A percentile compares a stretch with the other conserved stretches of the same genome.
Conservation (phyloP, 1,284 basidiomycete genomes). For the Dichomitus squalens region DNA sequence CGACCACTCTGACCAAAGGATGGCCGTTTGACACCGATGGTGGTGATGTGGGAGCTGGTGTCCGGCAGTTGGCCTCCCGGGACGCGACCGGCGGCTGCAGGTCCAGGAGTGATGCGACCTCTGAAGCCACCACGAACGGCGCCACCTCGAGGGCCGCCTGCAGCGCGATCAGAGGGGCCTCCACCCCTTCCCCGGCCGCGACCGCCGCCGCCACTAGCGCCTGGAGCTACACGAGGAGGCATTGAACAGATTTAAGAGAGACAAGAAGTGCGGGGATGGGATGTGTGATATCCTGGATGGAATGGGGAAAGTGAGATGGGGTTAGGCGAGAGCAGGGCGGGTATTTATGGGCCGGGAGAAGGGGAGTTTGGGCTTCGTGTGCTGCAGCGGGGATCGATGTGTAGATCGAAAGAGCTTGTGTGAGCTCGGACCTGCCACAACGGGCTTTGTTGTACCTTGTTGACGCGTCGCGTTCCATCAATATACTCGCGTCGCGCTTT, state of each 20-base stretch:
- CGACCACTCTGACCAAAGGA: slow-evolving; percentile 61
- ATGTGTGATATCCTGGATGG: not conserved
- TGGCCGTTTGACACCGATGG: slow-evolving; percentile 66
- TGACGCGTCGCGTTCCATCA: slow-evolving; percentile 23
- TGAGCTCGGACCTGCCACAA: slow-evolving; percentile 5
- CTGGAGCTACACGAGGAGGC: slow-evolving; percentile 41
- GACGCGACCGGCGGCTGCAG: slow-evolving; percentile 27
- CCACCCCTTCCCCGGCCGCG: slow-evolving; percentile 17
- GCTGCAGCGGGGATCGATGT: slow-evolving; percentile 17
- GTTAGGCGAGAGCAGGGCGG: not conserved
- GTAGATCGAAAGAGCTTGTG: not conserved
- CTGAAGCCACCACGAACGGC: slow-evolving; percentile 12
- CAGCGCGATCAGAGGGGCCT: not conserved
- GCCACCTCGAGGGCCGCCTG: slow-evolving; percentile 2
- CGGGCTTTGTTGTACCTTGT: slow-evolving; percentile 22
- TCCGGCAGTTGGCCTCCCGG: slow-evolving; percentile 23
- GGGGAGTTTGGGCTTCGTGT: slow-evolving; percentile 12
- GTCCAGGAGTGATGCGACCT: slow-evolving; percentile 22
- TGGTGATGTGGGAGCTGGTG: slow-evolving; percentile 45
- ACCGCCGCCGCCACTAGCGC: slow-evolving; percentile 17
- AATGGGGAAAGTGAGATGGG: not conserved
- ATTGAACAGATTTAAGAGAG: slow-evolving; percentile 28
- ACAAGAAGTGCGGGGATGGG: not conserved
- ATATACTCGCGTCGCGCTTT: too few species aligned
- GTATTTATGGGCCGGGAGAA: slow-evolving; percentile 16